Conservation (phyloP, 345 rosid species). For the Rhizophora mangle region DNA sequence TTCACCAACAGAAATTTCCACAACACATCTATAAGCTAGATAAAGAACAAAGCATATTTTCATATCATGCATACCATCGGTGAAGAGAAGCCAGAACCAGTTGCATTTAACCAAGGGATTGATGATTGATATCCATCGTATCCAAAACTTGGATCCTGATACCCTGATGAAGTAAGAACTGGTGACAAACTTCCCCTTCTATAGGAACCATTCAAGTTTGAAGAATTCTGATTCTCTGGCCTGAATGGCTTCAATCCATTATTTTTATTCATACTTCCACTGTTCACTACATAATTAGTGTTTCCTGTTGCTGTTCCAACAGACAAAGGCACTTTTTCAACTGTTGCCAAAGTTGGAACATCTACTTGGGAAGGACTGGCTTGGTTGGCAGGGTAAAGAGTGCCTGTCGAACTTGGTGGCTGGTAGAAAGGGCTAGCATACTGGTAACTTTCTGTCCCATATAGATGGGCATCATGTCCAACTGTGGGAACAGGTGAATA, state of each 20-base stretch:
- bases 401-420: conserved; percentile 14
- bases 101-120: conserved; percentile 31
- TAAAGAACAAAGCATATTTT: not conserved
- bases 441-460: conserved; percentile 46
- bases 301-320: conserved; percentile 34
- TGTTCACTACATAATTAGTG: conserved; percentile 17
- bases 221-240: conserved; percentile 38
- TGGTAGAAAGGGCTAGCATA: conserved; percentile 51
- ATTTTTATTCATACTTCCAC: conserved; percentile 35
- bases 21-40: not conserved
- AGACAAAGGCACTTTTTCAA: conserved; percentile 31
- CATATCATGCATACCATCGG: conserved; percentile 3
- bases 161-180: conserved; percentile 34
- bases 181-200: conserved; percentile 35
- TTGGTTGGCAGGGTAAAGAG: conserved; percentile 14
- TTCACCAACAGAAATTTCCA: not conserved
- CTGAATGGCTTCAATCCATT: conserved; percentile 36
- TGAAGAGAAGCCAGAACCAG: conserved; percentile 28
- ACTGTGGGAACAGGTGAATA: conserved; percentile 29
- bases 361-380: conserved; percentile 23
- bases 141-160: conserved; percentile 49
- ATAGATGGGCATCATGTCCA: conserved; percentile 37
- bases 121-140: conserved; percentile 40
- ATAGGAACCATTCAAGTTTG: conserved; percentile 37
- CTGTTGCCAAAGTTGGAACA: conserved; percentile 20